Evolutionary conservation across 495 filamentous ascomycete genomes (phyloP).

Genomic region (Lophiotrema nucula): DNA sequence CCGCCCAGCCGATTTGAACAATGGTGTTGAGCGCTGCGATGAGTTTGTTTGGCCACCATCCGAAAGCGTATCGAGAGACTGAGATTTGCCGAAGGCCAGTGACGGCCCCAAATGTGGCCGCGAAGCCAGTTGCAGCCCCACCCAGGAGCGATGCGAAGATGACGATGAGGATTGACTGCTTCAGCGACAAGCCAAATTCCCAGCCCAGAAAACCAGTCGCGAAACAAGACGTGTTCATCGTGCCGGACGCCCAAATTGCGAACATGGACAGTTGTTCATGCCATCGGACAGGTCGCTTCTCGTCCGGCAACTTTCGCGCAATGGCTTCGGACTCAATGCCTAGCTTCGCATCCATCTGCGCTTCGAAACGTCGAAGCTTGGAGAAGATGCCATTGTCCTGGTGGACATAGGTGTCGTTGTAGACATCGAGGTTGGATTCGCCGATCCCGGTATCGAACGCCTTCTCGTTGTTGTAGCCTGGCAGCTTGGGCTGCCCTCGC

Average conservation of each 20-base stretch:
- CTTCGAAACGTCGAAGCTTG: background rate
- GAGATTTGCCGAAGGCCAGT: conserved; percentile 48
- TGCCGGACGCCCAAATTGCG: background rate
- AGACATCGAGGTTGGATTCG: background rate
- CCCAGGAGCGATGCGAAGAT: conserved; percentile 51
- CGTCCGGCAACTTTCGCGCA: background rate
- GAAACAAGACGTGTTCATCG: background rate
- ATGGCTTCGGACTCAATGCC: background rate
- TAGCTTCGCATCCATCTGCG: background rate
- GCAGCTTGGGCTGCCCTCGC: background rate
- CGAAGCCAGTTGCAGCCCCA: conserved; percentile 47
- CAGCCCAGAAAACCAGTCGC: conserved; percentile 39
- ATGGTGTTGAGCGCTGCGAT: conserved; percentile 24
- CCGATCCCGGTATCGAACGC: background rate
- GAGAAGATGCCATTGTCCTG: background rate
- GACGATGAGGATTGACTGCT: conserved; percentile 53
- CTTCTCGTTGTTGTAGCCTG: background rate
- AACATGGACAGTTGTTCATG: background rate
- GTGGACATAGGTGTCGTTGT: background rate
- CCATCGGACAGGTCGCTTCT: background rate
- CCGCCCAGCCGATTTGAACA: conserved; percentile 17
- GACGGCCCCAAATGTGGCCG: conserved; percentile 53
- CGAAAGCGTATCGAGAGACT: conserved; percentile 22
- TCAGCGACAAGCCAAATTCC: conserved; percentile 50
- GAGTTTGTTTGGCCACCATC: conserved; percentile 20